Evolutionary conservation across 495 filamentous ascomycete species (phyloP).

Genomic region (Neurospora terricola): DNA sequence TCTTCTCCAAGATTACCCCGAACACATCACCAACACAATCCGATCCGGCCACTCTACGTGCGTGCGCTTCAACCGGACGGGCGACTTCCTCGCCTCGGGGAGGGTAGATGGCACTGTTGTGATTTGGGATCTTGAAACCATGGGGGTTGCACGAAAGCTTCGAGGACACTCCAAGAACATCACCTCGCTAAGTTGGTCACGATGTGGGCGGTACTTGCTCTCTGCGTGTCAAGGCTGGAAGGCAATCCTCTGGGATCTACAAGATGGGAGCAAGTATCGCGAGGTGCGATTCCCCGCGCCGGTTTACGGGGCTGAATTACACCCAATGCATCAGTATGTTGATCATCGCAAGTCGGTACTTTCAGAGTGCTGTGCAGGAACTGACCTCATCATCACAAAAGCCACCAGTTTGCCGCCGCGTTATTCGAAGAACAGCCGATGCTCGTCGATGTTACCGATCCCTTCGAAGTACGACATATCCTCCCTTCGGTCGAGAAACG

Average conservation of each 20-base stretch:
- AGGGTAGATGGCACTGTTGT: conserved; percentile 89
- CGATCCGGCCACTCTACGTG: conserved; percentile 57
- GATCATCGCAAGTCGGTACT: too few species aligned
- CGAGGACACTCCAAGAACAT: conserved; percentile 86
- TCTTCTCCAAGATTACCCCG: conserved; percentile 91
- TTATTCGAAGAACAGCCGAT: conserved; percentile 88
- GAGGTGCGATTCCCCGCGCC: conserved; percentile 79
- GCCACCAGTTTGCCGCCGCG: conserved; percentile 72
- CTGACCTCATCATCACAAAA: conserved; percentile 19
- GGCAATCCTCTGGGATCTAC: conserved; percentile 87
- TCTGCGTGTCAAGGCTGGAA: conserved; percentile 94
- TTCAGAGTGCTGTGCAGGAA: not conserved
- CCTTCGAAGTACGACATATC: conserved; percentile 55
- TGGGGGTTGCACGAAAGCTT: conserved; percentile 86
- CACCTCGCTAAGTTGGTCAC: conserved; percentile 87
- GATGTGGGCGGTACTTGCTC: conserved; percentile 84
- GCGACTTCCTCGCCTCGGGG: conserved; percentile 88
- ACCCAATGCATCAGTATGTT: conserved; percentile 80
- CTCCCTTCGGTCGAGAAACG: conserved; percentile 77
- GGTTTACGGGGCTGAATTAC: conserved; percentile 89
- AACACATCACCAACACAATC: conserved; percentile 74
- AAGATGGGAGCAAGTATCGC: conserved; percentile 47
- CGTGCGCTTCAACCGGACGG: conserved; percentile 84
- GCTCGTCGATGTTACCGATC: conserved; percentile 66
- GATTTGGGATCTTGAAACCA: conserved; percentile 94